These are phyloP conservation scores for Effrenium voratum DNA, from an alignment of 73 alveolate genomes.

Conservation along the genomic window DNA sequence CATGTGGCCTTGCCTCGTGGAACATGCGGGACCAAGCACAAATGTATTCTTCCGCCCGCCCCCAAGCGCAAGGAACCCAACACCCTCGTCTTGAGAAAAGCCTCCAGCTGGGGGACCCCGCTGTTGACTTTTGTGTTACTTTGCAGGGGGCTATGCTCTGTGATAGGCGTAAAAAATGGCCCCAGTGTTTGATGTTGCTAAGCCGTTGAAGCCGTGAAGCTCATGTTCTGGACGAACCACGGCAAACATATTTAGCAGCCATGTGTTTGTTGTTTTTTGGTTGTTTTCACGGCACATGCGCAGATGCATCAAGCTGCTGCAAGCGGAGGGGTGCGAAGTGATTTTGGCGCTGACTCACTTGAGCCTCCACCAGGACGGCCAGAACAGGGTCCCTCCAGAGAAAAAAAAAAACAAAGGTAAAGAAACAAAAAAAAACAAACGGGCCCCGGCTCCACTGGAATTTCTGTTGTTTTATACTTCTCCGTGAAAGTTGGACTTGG, in stretches of 20 bases:
- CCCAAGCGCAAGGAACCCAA: too few relatives aligned
- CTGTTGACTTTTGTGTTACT: not conserved
- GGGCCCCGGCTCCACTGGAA: too few relatives aligned
- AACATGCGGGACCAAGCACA: too few relatives aligned
- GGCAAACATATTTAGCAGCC: not conserved
- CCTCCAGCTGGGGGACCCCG: too few relatives aligned
- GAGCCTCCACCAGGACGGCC: constrained; percentile 29
- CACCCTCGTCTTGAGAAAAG: too few relatives aligned
- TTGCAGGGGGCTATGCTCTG: too few relatives aligned
- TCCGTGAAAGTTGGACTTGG: too few relatives aligned
- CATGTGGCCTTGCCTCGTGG: too few relatives aligned
- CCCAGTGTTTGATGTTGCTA: not conserved
- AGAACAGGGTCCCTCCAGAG: not conserved
- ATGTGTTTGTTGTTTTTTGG: too few relatives aligned
- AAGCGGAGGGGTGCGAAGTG: constrained; percentile 12
- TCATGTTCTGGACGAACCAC: not conserved
- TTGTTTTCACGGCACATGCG: not conserved
- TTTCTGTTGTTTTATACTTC: too few relatives aligned
- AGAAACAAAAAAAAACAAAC: not conserved
- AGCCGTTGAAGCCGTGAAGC: not conserved
- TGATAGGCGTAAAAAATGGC: too few relatives aligned
- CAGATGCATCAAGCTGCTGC: constrained; percentile 60
- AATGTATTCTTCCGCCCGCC: too few relatives aligned
- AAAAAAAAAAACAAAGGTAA: not conserved
- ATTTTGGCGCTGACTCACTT: constrained; percentile 71